Conservation (phyloP, 129 eudicot species). For the Arctium lappa region DNA sequence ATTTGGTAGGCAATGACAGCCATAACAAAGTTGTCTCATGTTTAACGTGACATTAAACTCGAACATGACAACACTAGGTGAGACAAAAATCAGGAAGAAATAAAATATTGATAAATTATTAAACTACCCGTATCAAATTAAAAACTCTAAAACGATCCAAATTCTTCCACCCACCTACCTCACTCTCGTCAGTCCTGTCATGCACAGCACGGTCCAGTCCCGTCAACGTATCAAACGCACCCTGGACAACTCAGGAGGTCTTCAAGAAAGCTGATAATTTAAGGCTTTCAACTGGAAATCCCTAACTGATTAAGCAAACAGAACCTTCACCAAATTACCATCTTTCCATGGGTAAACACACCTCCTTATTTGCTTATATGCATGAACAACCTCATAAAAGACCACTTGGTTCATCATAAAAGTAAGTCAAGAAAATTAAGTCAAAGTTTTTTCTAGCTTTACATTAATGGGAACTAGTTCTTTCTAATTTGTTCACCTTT, state of each 20-base stretch:
- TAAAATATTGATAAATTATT: no score
- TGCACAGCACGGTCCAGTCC: no score
- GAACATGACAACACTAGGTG: no score
- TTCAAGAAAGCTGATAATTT: not conserved
- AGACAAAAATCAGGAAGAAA: no score
- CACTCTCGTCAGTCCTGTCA: no score
- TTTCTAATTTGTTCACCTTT: not conserved
- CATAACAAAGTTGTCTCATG: not conserved
- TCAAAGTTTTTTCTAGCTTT: constrained; percentile 23
- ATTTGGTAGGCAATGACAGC: not conserved
- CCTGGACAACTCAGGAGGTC: no score
- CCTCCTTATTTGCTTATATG: not conserved
- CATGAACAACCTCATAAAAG: not conserved
- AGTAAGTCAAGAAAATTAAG: constrained; percentile 5
- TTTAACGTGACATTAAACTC: not conserved
- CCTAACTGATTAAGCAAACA: not conserved
- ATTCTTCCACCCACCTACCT: not conserved
- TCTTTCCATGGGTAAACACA: not conserved
- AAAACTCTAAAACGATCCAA: not conserved
- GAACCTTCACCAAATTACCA: not conserved
- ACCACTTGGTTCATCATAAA: constrained; percentile 14
- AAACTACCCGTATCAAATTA: not conserved
- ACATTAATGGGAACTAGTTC: constrained; percentile 22
- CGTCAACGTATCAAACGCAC: no score
- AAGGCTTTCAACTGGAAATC: no score